Conservation (phyloP, 2,329 filamentous ascomycete species). For the Colletotrichum kahawae region DNA sequence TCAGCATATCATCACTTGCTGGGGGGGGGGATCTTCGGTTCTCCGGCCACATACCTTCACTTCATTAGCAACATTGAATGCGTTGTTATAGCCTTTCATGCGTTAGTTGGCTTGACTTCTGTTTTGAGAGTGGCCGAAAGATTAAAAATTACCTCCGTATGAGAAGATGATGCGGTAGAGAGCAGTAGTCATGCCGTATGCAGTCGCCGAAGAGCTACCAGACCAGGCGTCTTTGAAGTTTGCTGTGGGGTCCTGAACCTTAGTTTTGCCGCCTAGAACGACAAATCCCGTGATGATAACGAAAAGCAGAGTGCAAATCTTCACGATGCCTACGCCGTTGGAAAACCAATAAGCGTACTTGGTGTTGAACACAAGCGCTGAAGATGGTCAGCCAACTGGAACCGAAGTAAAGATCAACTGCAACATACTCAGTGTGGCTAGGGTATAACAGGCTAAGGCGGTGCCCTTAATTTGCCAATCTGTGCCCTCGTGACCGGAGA, state of each 20-base stretch:
- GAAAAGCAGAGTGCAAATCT: constrained; percentile 47
- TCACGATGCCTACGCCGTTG: constrained; percentile 62
- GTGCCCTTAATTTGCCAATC: constrained; percentile 72
- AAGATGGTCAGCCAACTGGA: neutral
- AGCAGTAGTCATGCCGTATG: constrained; percentile 3
- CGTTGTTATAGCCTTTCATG: constrained; percentile 54
- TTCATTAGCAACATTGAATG: constrained; percentile 67
- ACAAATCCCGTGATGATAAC: constrained; percentile 2
- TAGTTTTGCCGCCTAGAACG: neutral
- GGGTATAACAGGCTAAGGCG: constrained; percentile 65
- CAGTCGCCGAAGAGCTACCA: neutral
- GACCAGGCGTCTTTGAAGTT: constrained; percentile 36
- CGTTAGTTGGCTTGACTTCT: neutral
- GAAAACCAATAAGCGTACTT: constrained; percentile 59
- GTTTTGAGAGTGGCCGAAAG: rapidly evolving
- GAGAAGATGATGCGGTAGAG: constrained; percentile 12
- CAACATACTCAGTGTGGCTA: constrained; percentile 41
- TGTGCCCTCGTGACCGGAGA: constrained; percentile 52
- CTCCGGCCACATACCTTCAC: constrained; percentile 39
- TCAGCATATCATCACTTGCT: neutral
- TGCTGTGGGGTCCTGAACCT: constrained; percentile 33
- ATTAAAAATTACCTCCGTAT: constrained; percentile 27
- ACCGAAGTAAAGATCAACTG: neutral
- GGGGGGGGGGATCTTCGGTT: neutral
- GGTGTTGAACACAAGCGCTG: constrained; percentile 42